Evolutionary conservation across 257 asterid species (phyloP).

Genomic region (Capsicum baccatum): DNA sequence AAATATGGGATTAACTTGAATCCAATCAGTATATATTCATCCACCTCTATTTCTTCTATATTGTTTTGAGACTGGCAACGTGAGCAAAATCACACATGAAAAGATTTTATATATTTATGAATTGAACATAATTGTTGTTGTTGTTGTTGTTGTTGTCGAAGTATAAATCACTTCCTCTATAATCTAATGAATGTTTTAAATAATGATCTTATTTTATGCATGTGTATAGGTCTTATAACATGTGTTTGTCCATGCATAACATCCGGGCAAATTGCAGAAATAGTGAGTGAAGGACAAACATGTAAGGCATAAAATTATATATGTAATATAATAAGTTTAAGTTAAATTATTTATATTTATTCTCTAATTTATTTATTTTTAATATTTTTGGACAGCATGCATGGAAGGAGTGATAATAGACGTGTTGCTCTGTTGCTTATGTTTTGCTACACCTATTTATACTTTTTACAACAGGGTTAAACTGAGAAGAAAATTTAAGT

Average conservation of each 20-base stretch:
- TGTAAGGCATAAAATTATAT: conserved; percentile 32
- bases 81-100: not conserved
- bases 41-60: too few species aligned
- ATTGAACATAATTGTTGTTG: not conserved
- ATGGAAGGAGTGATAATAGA: conserved; percentile 35
- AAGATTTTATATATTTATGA: not conserved
- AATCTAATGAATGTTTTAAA: not conserved
- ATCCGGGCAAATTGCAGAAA: conserved; percentile 41
- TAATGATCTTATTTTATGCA: not conserved
- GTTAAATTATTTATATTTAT: not conserved
- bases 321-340: not conserved
- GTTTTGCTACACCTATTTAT: conserved; percentile 27
- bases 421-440: conserved; percentile 11
- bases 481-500: conserved; percentile 37
- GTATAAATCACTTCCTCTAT: not conserved
- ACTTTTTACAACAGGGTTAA: conserved; percentile 30
- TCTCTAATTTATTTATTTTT: not conserved
- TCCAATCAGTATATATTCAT: too few species aligned
- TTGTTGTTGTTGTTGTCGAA: too few species aligned
- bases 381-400: conserved; percentile 30
- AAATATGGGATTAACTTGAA: too few species aligned
- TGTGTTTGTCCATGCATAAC: conserved; percentile 40
- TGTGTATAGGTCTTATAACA: conserved; percentile 35
- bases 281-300: conserved; percentile 42
- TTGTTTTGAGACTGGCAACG: not conserved